These are phyloP conservation scores for Metroxylon sagu DNA, from an alignment of 176 grass and related monocot species.

Conservation along the genomic window DNA sequence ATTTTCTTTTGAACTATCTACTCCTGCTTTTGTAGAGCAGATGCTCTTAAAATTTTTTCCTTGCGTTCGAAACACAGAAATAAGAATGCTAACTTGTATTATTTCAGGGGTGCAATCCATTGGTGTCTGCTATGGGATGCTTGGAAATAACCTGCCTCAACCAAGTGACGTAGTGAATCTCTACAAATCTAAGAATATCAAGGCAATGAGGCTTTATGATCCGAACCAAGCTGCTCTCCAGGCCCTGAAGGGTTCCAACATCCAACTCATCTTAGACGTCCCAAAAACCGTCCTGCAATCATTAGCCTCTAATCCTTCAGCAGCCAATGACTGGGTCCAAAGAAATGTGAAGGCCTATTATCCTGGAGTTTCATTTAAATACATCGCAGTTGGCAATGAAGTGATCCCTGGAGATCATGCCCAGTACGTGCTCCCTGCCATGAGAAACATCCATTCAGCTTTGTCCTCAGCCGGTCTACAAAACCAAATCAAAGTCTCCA, in stretches of 20 bases:
- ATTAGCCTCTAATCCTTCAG: slow-evolving; percentile 21
- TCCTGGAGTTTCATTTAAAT: slow-evolving; percentile 37
- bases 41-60: no score
- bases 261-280: slow-evolving; percentile 39
- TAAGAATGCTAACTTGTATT: no score
- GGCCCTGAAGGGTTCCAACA: slow-evolving; percentile 30
- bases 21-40: no score
- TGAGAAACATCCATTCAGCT: slow-evolving; percentile 42
- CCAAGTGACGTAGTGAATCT: slow-evolving; percentile 40
- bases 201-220: slow-evolving; percentile 42
- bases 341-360: slow-evolving; percentile 35
- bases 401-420: slow-evolving; percentile 8
- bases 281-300: slow-evolving; percentile 10
- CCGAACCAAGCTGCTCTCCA: slow-evolving; percentile 25
- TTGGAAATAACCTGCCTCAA: slow-evolving; percentile 38
- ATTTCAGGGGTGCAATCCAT: slow-evolving; percentile 42
- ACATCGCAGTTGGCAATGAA: slow-evolving; percentile 71
- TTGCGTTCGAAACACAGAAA: no score
- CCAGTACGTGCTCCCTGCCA: slow-evolving; percentile 45
- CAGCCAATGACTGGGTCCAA: slow-evolving; percentile 42
- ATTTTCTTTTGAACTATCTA: no score
- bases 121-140: slow-evolving; percentile 64
- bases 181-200: slow-evolving; percentile 41
- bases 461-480: slow-evolving; percentile 21
- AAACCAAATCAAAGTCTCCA: slow-evolving; percentile 48